A percentile compares a stretch with the other conserved stretches of the same genome.
Evolutionary conservation across 345 rosid genomes (phyloP).

Genomic region (Durio zibethinus): DNA sequence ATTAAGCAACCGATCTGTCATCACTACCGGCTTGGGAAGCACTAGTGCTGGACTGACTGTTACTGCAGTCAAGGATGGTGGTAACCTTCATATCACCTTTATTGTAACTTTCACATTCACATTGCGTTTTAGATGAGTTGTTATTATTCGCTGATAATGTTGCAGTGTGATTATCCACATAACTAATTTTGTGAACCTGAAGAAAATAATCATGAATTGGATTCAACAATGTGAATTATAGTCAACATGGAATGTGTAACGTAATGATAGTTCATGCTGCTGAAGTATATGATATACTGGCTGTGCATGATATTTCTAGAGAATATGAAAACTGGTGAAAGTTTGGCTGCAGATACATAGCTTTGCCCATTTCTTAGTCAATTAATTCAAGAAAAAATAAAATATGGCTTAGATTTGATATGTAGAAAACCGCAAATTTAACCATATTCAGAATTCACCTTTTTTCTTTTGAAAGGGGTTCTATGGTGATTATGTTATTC

Average conservation of each 20-base stretch:
- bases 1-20: constrained; percentile 84
- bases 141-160: not conserved
- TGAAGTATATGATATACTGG: not conserved
- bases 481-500: constrained; percentile 4
- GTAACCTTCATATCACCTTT: constrained; percentile 30
- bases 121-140: not conserved
- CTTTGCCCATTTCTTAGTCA: not conserved
- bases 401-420: not conserved
- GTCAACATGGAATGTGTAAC: not conserved
- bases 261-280: not conserved
- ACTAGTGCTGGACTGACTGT: constrained; percentile 98
- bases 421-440: not conserved
- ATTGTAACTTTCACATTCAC: not conserved
- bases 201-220: not conserved
- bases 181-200: not conserved
- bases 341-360: not conserved
- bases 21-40: constrained; percentile 95
- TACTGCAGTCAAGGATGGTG: constrained; percentile 96
- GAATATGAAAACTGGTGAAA: not conserved
- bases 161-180: not conserved
- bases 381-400: not conserved
- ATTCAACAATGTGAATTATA: not conserved
- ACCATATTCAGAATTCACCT: not conserved
- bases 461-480: not conserved
- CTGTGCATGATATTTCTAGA: not conserved